A percentile compares a stretch with the other conserved stretches of the same genome.
These are phyloP conservation scores for Phytopythium kandeliae DNA, from an alignment of 352 stramenopile genomes.

Conservation along the genomic window DNA sequence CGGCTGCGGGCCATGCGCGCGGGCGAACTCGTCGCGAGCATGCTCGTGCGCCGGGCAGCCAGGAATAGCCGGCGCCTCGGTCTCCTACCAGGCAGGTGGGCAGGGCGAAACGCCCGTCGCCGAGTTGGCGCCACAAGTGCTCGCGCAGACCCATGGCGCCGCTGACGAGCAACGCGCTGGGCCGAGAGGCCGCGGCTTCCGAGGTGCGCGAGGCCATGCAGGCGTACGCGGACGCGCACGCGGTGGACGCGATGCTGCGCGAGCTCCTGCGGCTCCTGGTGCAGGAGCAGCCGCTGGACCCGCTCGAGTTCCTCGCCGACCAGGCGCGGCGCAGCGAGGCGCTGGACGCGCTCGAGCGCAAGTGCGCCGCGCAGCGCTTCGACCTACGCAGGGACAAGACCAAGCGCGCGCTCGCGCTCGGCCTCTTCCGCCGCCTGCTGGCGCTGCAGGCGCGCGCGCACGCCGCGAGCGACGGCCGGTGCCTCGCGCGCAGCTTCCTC, in stretches of 20 bases:
- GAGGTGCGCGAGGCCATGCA: constrained; percentile 55
- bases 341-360: constrained; percentile 47
- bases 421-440: constrained; percentile 49
- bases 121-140: not conserved
- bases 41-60: no score
- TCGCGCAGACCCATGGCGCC: constrained; percentile 11
- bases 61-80: no score
- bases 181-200: constrained; percentile 12
- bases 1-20: no score
- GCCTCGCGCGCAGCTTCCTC: constrained; percentile 40
- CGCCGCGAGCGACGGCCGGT: constrained; percentile 9
- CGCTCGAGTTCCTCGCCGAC: constrained; percentile 62
- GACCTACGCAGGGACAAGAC: constrained; percentile 59
- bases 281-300: constrained; percentile 57
- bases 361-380: constrained; percentile 33
- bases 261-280: constrained; percentile 52
- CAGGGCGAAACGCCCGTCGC: no score
- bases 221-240: constrained; percentile 48
- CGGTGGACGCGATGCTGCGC: constrained; percentile 59
- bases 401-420: constrained; percentile 44
- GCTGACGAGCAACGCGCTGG: constrained; percentile 13
- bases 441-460: constrained; percentile 40
- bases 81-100: no score
- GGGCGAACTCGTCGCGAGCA: no score
- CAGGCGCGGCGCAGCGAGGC: constrained; percentile 39